phyloP scores from a whole-genome alignment of 176 grass and related monocot genomes.

The Ensete glaucum region DNA sequence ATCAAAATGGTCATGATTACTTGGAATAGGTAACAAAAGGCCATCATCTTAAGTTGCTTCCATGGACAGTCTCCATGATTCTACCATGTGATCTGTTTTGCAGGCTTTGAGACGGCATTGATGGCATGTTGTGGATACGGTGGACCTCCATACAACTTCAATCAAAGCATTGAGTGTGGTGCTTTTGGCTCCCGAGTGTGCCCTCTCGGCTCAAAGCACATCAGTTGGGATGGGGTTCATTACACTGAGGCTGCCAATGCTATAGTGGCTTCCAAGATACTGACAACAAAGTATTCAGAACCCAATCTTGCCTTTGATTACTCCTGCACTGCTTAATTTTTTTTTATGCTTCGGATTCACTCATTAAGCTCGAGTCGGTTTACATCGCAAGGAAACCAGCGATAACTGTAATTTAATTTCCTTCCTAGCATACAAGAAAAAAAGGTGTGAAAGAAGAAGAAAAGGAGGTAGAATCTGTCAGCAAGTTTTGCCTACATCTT shows the following conservation, averaged over 20 bases:
- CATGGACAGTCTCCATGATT: background rate
- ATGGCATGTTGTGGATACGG: conserved; percentile 77
- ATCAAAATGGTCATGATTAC: background rate
- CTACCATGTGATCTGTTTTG: conserved; percentile 1
- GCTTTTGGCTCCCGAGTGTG: conserved; percentile 34
- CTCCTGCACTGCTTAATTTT: conserved; percentile 39
- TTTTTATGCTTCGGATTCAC: background rate
- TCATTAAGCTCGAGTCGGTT: too few relatives aligned
- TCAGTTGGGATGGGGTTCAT: conserved; percentile 92
- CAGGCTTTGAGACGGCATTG: conserved; percentile 58
- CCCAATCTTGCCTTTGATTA: conserved; percentile 47
- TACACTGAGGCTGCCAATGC: conserved; percentile 73
- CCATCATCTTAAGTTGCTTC: too few relatives aligned
- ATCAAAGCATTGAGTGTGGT: conserved; percentile 37
- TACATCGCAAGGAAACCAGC: too few relatives aligned
- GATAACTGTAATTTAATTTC: too few relatives aligned
- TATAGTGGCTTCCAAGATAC: conserved; percentile 48
- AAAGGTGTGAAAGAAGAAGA: too few relatives aligned
- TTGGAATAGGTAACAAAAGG: too few relatives aligned
- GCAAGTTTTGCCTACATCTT: too few relatives aligned
- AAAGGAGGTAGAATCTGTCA: too few relatives aligned
- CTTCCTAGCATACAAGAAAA: too few relatives aligned
- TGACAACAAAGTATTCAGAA: conserved; percentile 47
- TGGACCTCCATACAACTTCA: conserved; percentile 60
- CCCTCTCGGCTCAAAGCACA: conserved; percentile 40